Percentiles rank a stretch among this genome's conserved stretches.
Conservation (phyloP, 192 early-diverging fungal genomes). For the Dimargaris xerosporica region DNA sequence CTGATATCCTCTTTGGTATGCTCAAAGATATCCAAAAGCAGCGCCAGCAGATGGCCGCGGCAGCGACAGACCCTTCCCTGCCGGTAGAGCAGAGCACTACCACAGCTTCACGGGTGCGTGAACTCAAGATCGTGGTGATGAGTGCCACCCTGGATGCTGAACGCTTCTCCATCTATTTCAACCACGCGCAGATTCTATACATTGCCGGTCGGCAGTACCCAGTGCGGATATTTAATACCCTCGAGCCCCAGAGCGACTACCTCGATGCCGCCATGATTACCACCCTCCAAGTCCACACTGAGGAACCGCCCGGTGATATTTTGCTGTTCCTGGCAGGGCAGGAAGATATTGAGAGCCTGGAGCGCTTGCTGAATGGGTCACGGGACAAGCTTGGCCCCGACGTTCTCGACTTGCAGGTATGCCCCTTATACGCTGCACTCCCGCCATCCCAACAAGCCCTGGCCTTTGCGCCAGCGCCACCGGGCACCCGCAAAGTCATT, state of each 20-base stretch:
- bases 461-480: slow-evolving; percentile 82
- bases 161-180: slow-evolving; percentile 81
- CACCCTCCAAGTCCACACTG: slow-evolving; percentile 77
- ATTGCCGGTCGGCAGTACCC: slow-evolving; percentile 86
- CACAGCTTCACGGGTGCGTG: slow-evolving; percentile 15
- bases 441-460: slow-evolving; percentile 74
- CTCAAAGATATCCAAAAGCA: slow-evolving; percentile 71
- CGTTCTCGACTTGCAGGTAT: slow-evolving; percentile 45
- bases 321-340: slow-evolving; percentile 90
- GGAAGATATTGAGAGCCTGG: slow-evolving; percentile 74
- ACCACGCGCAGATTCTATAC: slow-evolving; percentile 65
- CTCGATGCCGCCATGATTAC: slow-evolving; percentile 77
- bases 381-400: slow-evolving; percentile 36
- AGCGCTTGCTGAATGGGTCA: slow-evolving; percentile 22
- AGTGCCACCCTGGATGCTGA: slow-evolving; percentile 91
- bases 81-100: neutral
- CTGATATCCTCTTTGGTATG: slow-evolving; percentile 95
- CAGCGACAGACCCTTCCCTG: neutral
- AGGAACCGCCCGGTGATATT: slow-evolving; percentile 74
- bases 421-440: slow-evolving; percentile 86
- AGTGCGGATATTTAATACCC: slow-evolving; percentile 64
- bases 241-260: slow-evolving; percentile 76
- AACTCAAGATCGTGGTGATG: slow-evolving; percentile 90
- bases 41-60: slow-evolving; percentile 26
- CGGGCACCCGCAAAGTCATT: slow-evolving; percentile 77